Base-by-base conservation (phyloP, 2,329 filamentous ascomycete species). In the Penicillium crustosum region DNA sequence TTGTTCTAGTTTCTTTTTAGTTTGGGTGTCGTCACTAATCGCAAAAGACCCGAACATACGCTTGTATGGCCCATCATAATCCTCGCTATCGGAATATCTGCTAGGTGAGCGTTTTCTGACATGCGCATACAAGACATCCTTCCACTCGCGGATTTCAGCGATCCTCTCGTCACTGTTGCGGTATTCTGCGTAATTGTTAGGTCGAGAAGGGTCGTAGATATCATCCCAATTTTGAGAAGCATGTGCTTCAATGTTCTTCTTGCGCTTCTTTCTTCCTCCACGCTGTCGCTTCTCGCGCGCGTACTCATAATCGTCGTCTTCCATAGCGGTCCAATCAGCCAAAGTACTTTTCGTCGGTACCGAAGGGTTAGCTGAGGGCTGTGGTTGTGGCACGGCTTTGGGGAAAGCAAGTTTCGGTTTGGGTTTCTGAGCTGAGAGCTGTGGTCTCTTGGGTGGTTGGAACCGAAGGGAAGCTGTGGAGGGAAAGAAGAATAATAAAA, bases 171-270 rank as follows among this genome's bases (percentile, higher is more conserved):
- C 91, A 68, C 91, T 94, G 59, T 87, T 82, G 59, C 90, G 83
- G 71, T 94, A 97, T 69, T 93, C 89, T 55, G 93, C 89, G 49
- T 93, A 89, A 64, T 87, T 92, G 41, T 90, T 95, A 9, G 93
- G 92, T 39, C 89, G 81, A 12, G 88, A 81, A 0, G 91, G 90
- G 68, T 96, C 93, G 72, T 96, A 97, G 25, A 94, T 84, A 71
- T 95, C 91, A 72, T 96, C 89, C 92, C 92, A 97, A 70, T 96
- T 88, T n/a, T 82, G 77, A 31, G 82, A 74, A 47, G 81, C 79
- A 6, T 85, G 79, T 62, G 83, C 82, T 59, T 86, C 83, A 67
- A 85, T 83, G 73, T 87, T 88, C 81, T 90, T 90, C 75, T 89
- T 87, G 71, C 87, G 88, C 75, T 89, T 91, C 76, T 87, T 89